Conservation (phyloP, 2,329 filamentous ascomycete genomes). For the Fusarium acutatum region DNA sequence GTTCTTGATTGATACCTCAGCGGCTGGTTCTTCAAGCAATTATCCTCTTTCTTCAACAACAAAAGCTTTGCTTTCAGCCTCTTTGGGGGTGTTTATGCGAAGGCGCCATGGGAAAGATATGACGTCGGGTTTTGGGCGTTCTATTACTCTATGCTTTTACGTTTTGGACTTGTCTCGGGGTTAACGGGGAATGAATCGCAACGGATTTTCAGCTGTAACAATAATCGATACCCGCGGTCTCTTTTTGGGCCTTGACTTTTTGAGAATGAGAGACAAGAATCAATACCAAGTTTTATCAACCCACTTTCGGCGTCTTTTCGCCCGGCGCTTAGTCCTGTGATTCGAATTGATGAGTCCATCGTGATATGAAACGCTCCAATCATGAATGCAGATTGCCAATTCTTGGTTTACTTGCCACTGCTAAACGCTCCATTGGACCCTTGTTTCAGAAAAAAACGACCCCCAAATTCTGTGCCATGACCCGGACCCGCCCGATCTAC, state of each 20-base stretch:
- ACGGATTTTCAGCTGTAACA: slow-evolving; percentile 23
- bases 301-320: slow-evolving; percentile 13
- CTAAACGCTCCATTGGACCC: slow-evolving; percentile 14
- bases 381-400: background rate
- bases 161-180: slow-evolving; percentile 16
- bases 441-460: slow-evolving; percentile 3
- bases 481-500: slow-evolving; percentile 24
- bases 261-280: slow-evolving; percentile 15
- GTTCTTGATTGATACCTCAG: slow-evolving; percentile 26
- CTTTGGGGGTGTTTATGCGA: background rate
- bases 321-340: background rate
- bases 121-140: slow-evolving; percentile 15
- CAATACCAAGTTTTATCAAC: background rate
- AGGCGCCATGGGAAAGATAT: slow-evolving; percentile 19
- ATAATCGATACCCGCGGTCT: slow-evolving; percentile 32
- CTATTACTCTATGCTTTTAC: slow-evolving; percentile 5
- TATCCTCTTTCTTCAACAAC: background rate
- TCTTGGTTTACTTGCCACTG: background rate
- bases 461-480: background rate
- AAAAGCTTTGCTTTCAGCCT: background rate
- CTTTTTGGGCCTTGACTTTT: slow-evolving; percentile 10
- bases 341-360: background rate
- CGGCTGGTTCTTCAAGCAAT: background rate
- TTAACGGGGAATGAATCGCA: slow-evolving; percentile 6
- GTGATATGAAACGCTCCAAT: slow-evolving; percentile 21